phyloP scores from a whole-genome alignment of 768 basidiomycete species.

The Psilocybe cubensis region DNA sequence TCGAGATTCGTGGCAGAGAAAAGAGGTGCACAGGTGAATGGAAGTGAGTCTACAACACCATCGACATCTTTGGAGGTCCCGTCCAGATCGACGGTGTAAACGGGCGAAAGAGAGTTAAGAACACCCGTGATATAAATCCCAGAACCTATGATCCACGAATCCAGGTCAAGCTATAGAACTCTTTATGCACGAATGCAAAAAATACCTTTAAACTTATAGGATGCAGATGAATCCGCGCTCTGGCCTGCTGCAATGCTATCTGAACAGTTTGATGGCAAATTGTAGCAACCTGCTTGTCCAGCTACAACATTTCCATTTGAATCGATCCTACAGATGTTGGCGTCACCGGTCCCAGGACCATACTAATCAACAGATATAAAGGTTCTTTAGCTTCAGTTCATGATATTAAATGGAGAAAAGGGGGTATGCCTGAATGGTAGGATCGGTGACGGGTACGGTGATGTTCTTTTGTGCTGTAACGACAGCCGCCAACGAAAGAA shows the following conservation, averaged over 20 bases:
- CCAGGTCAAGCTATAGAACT: not conserved
- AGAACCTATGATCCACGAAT: slow-evolving; percentile 1
- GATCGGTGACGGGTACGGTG: slow-evolving; percentile 1
- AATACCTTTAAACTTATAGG: slow-evolving; percentile 17
- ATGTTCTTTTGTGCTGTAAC: slow-evolving; percentile 2
- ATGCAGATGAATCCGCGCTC: slow-evolving; percentile 10
- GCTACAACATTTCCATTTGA: slow-evolving; percentile 1
- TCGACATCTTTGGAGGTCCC: slow-evolving; percentile 11
- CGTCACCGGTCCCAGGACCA: slow-evolving; percentile 4
- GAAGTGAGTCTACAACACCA: slow-evolving; percentile 1
- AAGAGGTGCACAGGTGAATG: slow-evolving; percentile 3
- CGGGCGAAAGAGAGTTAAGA: slow-evolving; percentile 6
- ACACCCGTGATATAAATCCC: slow-evolving; percentile 11
- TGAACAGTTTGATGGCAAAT: slow-evolving; percentile 7
- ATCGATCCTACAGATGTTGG: slow-evolving; percentile 7
- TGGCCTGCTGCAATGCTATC: slow-evolving; percentile 11
- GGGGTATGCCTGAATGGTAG: not conserved
- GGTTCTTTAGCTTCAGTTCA: too few relatives aligned
- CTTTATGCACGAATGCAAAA: not conserved
- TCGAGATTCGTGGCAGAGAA: slow-evolving; percentile 11
- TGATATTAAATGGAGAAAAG: too few relatives aligned
- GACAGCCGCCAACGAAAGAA: not conserved
- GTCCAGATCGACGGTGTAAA: slow-evolving; percentile 16
- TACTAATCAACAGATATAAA: not conserved
- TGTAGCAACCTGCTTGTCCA: slow-evolving; percentile 17